Base-by-base conservation (phyloP, 371 early-diverging fungal species). In the Chytridium lagenaria region DNA sequence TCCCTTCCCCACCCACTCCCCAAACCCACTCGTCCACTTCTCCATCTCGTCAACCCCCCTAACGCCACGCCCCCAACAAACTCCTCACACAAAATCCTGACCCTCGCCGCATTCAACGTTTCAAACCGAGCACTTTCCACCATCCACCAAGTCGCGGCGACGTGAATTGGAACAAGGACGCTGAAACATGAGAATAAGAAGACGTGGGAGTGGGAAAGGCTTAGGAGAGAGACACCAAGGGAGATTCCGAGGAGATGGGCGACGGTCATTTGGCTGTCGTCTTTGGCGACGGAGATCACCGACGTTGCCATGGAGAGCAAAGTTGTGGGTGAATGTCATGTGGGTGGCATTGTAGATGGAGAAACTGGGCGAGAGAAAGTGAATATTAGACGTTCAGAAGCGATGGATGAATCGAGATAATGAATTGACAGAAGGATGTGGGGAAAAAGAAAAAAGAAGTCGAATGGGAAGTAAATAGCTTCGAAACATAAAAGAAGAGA, bases 221-320 rank as follows among this genome's bases (percentile, higher is more conserved):
- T 59, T 1, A 92, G 84, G n/a, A 89, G 72, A 16, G 85, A 83
- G 30, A 92, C 87, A 16, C 92, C 92, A 0, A 82, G 77, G n/a
- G 89, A 36, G 83, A 90, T 84, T 28, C 92, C 92, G 39, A 86
- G 36, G 34, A 92, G 75, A 80, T 92, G 90, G 0, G 91, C 90
- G 12, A 90, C 85, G 0, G 89, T 87, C 87, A 90, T 89, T 78
- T 92, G 92, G 39, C 89, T 85, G 68, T 92, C 92, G 74, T 90
- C 90, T 59, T 91, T 92, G 37, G 90, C 90, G 1, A 90, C 89
- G 63, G n/a, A 92, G 84, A 75, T 90, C 90, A 44, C 90, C 90
- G 67, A 90, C 88, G 76, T 90, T 92, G 30, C 81, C 80, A 59
- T 85, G 85, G 81, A 89, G 83, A 23, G 90, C 86, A 73, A 90